Evolutionary conservation across 306 rosid genomes (phyloP).

Genomic region (Castanea crenata): DNA sequence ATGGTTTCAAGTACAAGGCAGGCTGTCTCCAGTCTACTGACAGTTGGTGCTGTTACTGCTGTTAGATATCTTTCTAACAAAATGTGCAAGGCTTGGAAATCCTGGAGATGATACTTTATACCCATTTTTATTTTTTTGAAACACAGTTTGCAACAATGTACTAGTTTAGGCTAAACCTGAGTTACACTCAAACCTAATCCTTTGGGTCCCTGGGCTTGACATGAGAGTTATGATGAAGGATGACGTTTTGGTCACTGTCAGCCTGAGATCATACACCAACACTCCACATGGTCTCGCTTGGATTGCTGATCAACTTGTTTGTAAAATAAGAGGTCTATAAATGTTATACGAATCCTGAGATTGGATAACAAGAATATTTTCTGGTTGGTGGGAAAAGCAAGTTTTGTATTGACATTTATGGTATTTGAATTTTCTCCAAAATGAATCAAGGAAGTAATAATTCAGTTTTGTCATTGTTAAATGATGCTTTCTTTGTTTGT

Average conservation of each 20-base stretch:
- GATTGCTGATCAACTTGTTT: background rate
- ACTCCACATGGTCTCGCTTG: background rate
- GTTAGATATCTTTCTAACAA: slow-evolving; percentile 60
- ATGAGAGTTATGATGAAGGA: background rate
- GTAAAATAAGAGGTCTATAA: background rate
- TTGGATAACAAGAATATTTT: background rate
- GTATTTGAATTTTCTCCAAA: background rate
- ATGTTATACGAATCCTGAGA: background rate
- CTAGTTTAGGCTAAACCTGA: background rate
- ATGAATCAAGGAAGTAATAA: background rate
- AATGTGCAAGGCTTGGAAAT: slow-evolving; percentile 79
- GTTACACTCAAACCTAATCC: background rate
- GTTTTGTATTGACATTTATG: background rate
- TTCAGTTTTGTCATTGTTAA: background rate
- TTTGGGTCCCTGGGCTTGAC: background rate
- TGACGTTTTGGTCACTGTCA: background rate
- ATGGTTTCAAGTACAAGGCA: slow-evolving; percentile 92
- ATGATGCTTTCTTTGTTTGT: background rate
- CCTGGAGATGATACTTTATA: slow-evolving; percentile 45
- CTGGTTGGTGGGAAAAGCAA: background rate
- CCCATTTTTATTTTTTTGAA: background rate
- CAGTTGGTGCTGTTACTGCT: slow-evolving; percentile 70
- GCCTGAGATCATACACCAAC: background rate
- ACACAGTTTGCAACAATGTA: background rate
- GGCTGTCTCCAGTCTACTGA: slow-evolving; percentile 73